A percentile compares a stretch with the other conserved stretches of the same genome.
These are phyloP conservation scores for Magnusiomyces ingens DNA, from an alignment of 1,139 yeast genomes.

Conservation along the genomic window DNA sequence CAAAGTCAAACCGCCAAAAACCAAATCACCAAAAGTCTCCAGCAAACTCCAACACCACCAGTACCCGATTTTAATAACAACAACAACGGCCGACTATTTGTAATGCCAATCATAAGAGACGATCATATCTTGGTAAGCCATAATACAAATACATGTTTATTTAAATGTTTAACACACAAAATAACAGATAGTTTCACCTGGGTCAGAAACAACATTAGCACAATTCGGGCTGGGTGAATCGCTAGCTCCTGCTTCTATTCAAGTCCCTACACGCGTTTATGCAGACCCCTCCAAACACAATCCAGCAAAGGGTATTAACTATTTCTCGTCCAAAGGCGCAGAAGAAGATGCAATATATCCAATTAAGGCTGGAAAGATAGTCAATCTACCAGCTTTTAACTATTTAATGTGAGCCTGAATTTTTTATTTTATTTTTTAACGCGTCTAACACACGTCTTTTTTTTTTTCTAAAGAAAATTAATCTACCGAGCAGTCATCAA, in stretches of 20 bases:
- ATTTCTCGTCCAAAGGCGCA: slow-evolving; percentile 37
- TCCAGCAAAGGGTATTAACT: slow-evolving; percentile 34
- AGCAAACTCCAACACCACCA: no score
- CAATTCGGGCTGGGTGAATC: slow-evolving; percentile 79
- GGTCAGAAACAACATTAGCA: slow-evolving; percentile 67
- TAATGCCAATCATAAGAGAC: slow-evolving; percentile 57
- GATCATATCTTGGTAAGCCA: slow-evolving; percentile 42
- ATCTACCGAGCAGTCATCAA: slow-evolving; percentile 39
- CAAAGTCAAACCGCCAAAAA: no score
- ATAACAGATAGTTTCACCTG: slow-evolving; percentile 60
- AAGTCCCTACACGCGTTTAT: slow-evolving; percentile 71
- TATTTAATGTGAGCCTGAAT: slow-evolving; percentile 46
- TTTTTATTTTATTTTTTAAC: slow-evolving; percentile 5
- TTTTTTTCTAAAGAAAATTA: slow-evolving; percentile 31
- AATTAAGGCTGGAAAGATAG: slow-evolving; percentile 55
- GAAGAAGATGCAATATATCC: slow-evolving; percentile 52
- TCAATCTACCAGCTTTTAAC: slow-evolving; percentile 62
- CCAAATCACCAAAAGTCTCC: no score
- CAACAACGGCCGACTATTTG: no score
- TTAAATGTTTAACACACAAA: neutral
- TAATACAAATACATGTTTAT: neutral
- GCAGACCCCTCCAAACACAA: slow-evolving; percentile 35
- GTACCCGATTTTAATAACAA: no score
- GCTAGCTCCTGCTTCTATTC: slow-evolving; percentile 66
- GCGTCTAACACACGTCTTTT: neutral